Base-by-base conservation (phyloP, 2,329 filamentous ascomycete genomes). In the Pseudogymnoascus sp. region DNA sequence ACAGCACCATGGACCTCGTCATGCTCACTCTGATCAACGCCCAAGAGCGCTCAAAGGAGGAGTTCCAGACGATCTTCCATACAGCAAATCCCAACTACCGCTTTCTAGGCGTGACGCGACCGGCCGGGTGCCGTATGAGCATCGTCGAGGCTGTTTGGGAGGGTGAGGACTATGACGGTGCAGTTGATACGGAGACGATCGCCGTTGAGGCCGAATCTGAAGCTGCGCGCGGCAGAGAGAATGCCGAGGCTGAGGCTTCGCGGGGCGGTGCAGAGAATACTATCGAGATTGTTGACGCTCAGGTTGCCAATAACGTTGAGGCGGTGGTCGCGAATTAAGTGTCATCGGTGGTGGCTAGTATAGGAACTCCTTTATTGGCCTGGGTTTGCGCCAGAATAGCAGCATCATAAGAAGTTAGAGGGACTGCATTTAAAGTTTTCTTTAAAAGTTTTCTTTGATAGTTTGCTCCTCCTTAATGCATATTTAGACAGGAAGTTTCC, bases 1-100 rank as follows among this genome's bases (percentile, higher is more conserved):
- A 31, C 47, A 69, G 74, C 33, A 75, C 76, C 35, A 82, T 83
- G 78, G 81, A 83, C 66, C 69, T 83, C 66, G 72, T 81, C 2
- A 83, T 84, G 81, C 68, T 83, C 69, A 76, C 76, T 9, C 65
- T 82, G 35, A 73, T 82, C 38, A 84, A 83, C 66, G 77, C 80
- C 2, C 77, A 81, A 68, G 82, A 84, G 71, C 75, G 82, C 8
- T 74, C 74, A 2, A 77, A 79, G 65, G 69, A 71, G 5, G 80
- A 82, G 65, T 83, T 82, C 64, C 68, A 70, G 33, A 71, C 73
- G 10, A 66, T 84, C 9, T 83, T 83, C 66, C 69, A 67, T 61
- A 69, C 72, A 35, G 79, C 77, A 1, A 76, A 79, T 63, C 66
- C 72, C 19, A 69, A 78, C 0, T 82, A 81, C 64, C 69, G 73